Evolutionary conservation across 129 eudicot species (phyloP).

Genomic region (Flaveria brownii): DNA sequence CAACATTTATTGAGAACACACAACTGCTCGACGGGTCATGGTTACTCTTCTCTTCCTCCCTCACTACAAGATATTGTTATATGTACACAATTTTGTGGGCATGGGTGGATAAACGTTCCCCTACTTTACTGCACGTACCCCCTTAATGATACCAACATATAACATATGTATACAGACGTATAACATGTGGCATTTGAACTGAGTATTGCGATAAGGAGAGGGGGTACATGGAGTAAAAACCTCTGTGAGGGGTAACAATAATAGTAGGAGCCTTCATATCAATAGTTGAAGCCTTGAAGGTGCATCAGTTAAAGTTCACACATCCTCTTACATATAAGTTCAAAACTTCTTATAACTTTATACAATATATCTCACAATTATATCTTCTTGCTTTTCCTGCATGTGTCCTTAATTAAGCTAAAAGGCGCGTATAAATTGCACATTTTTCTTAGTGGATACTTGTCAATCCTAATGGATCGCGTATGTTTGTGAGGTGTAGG

Average conservation of each 20-base stretch:
- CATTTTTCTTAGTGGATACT: background rate
- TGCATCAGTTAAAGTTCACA: background rate
- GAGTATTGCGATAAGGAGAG: too few relatives aligned
- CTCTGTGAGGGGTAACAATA: too few relatives aligned
- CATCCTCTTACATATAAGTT: background rate
- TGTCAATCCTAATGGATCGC: background rate
- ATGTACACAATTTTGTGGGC: background rate
- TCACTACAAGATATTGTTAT: background rate
- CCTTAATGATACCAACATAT: too few relatives aligned
- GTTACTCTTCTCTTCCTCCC: slow-evolving; percentile 26
- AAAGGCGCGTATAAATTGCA: too few relatives aligned
- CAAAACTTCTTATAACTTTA: background rate
- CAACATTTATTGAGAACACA: slow-evolving; percentile 46
- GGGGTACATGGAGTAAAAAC: too few relatives aligned
- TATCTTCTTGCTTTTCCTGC: background rate
- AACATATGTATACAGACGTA: too few relatives aligned
- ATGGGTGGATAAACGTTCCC: too few relatives aligned
- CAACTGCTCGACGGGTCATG: slow-evolving; percentile 66
- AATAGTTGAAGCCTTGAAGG: background rate
- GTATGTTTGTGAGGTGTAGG: slow-evolving; percentile 39
- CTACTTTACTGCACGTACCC: too few relatives aligned
- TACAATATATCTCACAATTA: background rate
- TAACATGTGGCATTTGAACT: too few relatives aligned
- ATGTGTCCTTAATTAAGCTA: too few relatives aligned
- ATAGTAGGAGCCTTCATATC: too few relatives aligned